Conservation (phyloP, 331 rosid genomes). For the Prunus yedoensis region DNA sequence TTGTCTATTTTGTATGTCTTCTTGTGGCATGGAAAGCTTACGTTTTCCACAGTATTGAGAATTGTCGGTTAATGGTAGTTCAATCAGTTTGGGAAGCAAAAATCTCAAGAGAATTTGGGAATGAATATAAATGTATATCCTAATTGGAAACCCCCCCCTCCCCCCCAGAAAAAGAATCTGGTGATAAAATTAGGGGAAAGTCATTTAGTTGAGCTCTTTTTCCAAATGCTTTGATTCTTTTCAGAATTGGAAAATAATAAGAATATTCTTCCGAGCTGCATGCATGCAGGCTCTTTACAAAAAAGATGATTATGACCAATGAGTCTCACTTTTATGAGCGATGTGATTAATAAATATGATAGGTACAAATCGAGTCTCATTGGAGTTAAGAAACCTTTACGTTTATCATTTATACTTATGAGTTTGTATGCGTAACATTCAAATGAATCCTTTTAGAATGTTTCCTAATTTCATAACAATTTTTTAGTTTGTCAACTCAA, state of each 20-base stretch:
- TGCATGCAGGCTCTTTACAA: not conserved
- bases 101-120: too few species aligned
- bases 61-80: conserved; percentile 17
- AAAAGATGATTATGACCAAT: not conserved
- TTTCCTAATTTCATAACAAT: too few species aligned
- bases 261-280: conserved; percentile 2
- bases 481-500: too few species aligned
- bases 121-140: too few species aligned
- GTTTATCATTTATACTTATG: too few species aligned
- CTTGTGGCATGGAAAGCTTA: conserved; percentile 43
- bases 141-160: not conserved
- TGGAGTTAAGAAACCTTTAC: too few species aligned
- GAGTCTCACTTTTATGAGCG: too few species aligned
- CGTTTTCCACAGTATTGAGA: conserved; percentile 40
- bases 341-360: too few species aligned
- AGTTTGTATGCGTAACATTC: not conserved
- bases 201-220: not conserved
- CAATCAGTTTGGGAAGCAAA: not conserved
- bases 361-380: too few species aligned
- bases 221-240: conserved; percentile 4
- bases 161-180: not conserved
- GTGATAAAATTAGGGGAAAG: not conserved
- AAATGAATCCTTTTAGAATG: not conserved
- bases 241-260: not conserved
- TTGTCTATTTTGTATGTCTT: conserved; percentile 30